These are phyloP conservation scores for Chrysopogon serrulatus DNA, from an alignment of 176 grass and related monocot genomes.

Conservation along the genomic window DNA sequence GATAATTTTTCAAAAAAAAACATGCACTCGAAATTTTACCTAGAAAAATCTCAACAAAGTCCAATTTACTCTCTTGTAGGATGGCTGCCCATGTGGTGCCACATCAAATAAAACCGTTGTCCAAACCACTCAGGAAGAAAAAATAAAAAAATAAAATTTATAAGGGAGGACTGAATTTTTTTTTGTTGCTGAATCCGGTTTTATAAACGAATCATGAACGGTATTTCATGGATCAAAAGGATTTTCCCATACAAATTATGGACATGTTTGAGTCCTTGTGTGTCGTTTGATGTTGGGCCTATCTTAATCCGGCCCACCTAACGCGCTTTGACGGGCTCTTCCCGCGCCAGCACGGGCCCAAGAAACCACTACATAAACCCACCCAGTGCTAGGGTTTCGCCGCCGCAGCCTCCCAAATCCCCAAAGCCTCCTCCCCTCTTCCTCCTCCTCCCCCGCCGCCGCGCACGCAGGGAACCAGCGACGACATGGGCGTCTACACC, in stretches of 20 bases:
- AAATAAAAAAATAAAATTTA: too few relatives aligned
- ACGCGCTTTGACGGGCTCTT: background rate
- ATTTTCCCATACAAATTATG: background rate
- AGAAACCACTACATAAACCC: conserved; percentile 18
- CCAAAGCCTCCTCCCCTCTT: background rate
- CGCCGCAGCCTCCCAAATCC: background rate
- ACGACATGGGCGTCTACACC: conserved; percentile 85
- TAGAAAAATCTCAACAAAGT: too few relatives aligned
- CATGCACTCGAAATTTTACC: too few relatives aligned
- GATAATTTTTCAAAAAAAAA: too few relatives aligned
- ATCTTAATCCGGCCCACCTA: background rate
- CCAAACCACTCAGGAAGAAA: too few relatives aligned
- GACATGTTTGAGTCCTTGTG: background rate
- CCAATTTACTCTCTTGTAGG: too few relatives aligned
- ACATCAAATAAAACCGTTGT: too few relatives aligned
- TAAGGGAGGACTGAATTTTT: too few relatives aligned
- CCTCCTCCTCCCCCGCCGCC: conserved; percentile 6
- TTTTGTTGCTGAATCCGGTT: too few relatives aligned
- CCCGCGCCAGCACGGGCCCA: background rate
- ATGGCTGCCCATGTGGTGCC: too few relatives aligned
- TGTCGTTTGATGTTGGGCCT: background rate
- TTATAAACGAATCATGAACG: background rate
- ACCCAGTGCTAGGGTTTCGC: conserved; percentile 27
- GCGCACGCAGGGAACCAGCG: background rate
- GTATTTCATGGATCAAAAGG: background rate